These are phyloP conservation scores for Cytospora leucostoma DNA, from an alignment of 2,329 filamentous ascomycete species.

Conservation along the genomic window DNA sequence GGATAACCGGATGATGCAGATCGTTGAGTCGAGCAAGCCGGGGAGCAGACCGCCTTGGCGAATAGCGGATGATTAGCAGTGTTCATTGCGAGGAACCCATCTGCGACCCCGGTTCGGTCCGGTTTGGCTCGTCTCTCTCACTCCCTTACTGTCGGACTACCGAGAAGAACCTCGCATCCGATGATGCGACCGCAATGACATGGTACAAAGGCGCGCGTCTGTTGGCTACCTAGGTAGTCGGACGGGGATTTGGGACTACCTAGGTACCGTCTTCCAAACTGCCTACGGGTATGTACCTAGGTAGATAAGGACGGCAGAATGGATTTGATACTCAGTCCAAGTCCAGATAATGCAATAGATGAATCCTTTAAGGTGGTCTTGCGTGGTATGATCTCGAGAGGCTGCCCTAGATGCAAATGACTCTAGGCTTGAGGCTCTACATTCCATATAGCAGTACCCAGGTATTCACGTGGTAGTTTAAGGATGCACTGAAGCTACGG, in stretches of 20 bases:
- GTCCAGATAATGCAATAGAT: background rate
- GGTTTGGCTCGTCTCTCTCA: background rate
- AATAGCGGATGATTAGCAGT: constrained; percentile 1
- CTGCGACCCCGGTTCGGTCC: background rate
- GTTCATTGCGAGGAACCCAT: background rate
- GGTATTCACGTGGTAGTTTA: background rate
- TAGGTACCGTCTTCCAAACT: no score
- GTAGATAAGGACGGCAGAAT: background rate
- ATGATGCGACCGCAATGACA: background rate
- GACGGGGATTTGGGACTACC: background rate
- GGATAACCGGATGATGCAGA: background rate
- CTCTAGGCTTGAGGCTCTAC: no score
- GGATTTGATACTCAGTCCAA: background rate
- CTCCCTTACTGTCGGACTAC: background rate
- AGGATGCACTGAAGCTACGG: no score
- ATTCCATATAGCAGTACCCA: background rate
- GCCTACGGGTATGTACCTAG: background rate
- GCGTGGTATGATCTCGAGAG: no score
- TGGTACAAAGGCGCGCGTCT: background rate
- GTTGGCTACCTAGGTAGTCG: background rate
- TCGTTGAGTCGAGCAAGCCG: background rate
- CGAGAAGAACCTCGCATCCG: background rate
- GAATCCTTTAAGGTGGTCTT: background rate
- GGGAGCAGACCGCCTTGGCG: constrained; percentile 4
- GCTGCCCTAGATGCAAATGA: no score